phyloP scores from a whole-genome alignment of 2,329 filamentous ascomycete genomes.

The Colletotrichum cuscutae region DNA sequence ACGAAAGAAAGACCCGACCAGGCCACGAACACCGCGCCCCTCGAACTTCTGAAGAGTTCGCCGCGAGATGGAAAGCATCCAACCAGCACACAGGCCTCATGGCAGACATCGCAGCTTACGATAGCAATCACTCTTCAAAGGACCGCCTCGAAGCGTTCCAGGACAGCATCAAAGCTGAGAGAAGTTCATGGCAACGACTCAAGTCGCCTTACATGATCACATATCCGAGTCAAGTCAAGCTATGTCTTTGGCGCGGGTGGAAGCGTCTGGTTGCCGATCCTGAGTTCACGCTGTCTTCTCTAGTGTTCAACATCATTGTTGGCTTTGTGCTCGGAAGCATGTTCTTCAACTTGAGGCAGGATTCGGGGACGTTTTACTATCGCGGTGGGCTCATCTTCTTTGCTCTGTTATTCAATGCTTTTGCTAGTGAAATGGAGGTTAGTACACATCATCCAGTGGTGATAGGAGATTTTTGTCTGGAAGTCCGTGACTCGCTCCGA shows the following conservation, averaged over 20 bases:
- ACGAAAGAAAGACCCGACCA: constrained; percentile 69
- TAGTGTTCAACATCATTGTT: constrained; percentile 50
- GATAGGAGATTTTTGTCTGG: neutral
- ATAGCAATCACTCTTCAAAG: constrained; percentile 5
- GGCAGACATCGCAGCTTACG: constrained; percentile 14
- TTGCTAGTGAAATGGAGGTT: constrained; percentile 42
- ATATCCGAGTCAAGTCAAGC: constrained; percentile 69
- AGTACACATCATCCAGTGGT: neutral
- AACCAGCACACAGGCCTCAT: constrained; percentile 2
- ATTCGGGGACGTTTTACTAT: constrained; percentile 67
- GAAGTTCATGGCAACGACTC: constrained; percentile 66
- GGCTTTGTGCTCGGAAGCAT: constrained; percentile 71
- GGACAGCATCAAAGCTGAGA: constrained; percentile 27
- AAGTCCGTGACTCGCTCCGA: neutral
- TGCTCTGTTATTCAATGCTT: constrained; percentile 45
- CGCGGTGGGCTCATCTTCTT: constrained; percentile 43
- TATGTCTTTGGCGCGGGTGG: constrained; percentile 70
- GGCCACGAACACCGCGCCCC: constrained; percentile 63
- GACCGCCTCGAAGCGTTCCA: constrained; percentile 32
- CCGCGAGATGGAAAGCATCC: constrained; percentile 30
- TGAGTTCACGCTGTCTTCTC: constrained; percentile 72
- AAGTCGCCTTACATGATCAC: constrained; percentile 73
- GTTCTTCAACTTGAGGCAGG: constrained; percentile 68
- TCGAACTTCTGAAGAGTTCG: constrained; percentile 68
- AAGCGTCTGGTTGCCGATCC: constrained; percentile 74